Evolutionary conservation across 139 green algal genomes (phyloP), one percentile per base, ranked within the genome.

Genomic region (Nannochloris sp.): DNA sequence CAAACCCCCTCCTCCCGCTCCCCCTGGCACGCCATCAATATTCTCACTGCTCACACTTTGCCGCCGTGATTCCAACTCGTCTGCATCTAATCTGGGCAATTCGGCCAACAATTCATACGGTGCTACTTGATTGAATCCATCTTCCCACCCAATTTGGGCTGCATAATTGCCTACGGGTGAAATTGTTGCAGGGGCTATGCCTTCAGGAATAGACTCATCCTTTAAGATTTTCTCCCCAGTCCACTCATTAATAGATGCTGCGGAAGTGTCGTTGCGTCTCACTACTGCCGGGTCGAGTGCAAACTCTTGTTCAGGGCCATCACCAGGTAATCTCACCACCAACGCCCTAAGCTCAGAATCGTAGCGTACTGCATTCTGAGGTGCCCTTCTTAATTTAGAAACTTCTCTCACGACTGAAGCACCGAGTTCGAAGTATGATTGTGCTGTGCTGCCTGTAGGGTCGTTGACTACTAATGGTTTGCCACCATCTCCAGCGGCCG

Each of bases 161-260:
- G 94, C 94, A 65, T 99, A 99, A 80, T 99, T 99, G 32, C 94
- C 94, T 10, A 99, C 64, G 2, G 86, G 81, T 33, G 76, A 68
- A 30, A 97, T 72, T 8, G 59, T 42, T 19, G 81, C 35, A 0
- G 91, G 91, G 54, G 68, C 61, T 4, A 96, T 79, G 64, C 85
- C 81, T 23, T 96, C 82, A 1, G 80, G 70, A 3, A 95, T 73
- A 47, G 85, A 74, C 13, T 58, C 73, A 54, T 81, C 69, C 8
- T 36, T 27, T 23, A 76, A 34, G 55, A 79, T 83, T n/a, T 68
- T 75, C 75, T 85, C 75, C 36, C 89, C 87, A 37, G 86, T 96
- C 90, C 90, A 96, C 72, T 96, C 90, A 66, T 95, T 83, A 61
- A 96, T 81, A 54, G 67, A 80, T 9, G 48, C 36, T 1, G 89